Percentiles rank a stretch among this genome's conserved stretches.
These are phyloP conservation scores for Acacia acuminata DNA, from an alignment of 306 rosid species.

Conservation along the genomic window DNA sequence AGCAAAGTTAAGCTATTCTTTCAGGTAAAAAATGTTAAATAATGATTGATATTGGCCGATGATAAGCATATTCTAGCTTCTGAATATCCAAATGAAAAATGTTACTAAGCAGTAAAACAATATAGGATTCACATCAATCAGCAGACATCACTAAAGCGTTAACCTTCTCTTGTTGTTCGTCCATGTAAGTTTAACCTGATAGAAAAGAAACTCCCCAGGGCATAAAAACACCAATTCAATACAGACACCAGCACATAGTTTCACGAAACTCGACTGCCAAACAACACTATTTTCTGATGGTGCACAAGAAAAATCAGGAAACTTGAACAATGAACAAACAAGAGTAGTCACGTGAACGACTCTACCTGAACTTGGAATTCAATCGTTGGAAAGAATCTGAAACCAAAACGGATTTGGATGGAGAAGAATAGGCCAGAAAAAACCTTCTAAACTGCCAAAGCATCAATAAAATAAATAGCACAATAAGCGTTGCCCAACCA, in stretches of 20 bases:
- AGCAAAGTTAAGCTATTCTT: background rate
- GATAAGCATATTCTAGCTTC: background rate
- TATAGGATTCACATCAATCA: background rate
- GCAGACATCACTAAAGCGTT: background rate
- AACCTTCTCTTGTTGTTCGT: background rate
- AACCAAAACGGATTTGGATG: slow-evolving; percentile 15
- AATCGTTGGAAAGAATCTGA: slow-evolving; percentile 27
- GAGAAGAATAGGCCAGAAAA: slow-evolving; percentile 33
- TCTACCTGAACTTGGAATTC: slow-evolving; percentile 35
- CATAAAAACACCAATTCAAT: background rate
- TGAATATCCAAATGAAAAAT: background rate
- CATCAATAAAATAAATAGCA: slow-evolving; percentile 43
- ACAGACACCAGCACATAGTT: background rate
- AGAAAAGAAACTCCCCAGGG: background rate
- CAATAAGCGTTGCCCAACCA: slow-evolving; percentile 54
- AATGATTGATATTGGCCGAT: background rate
- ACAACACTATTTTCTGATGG: background rate
- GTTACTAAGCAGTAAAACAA: background rate
- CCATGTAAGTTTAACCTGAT: background rate
- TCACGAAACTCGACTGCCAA: background rate
- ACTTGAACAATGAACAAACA: background rate
- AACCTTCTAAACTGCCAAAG: slow-evolving; percentile 43
- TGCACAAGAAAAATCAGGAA: background rate
- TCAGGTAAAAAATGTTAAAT: background rate
- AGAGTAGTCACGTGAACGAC: background rate